Evolutionary conservation across 306 rosid species (phyloP).

Genomic region (peach (Prunus persica)): Prunus_persica_NCBIv2 NC_034015.1:15970501-15971000

Average conservation of each 20-base stretch:
- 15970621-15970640: neutral
- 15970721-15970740: neutral
- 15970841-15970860: neutral
- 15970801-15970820: neutral
- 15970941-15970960: neutral
- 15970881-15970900: too few relatives aligned
- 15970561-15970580: slow-evolving; percentile 1
- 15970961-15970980: slow-evolving; percentile 18
- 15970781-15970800: neutral
- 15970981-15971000: slow-evolving; percentile 34
- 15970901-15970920: neutral
- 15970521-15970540: slow-evolving; percentile 34
- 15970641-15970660: slow-evolving; percentile 36
- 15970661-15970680: neutral
- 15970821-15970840: neutral
- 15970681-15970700: neutral
- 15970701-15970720: neutral
- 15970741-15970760: neutral
- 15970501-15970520: slow-evolving; percentile 38
- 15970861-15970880: neutral
- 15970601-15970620: neutral
- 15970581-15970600: slow-evolving; percentile 3
- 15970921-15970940: neutral
- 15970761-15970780: neutral
- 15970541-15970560: slow-evolving; percentile 15